Evolutionary conservation across 345 rosid species (phyloP), one percentile per base, ranked within the genome.

Genomic region (Eucalyptus marginata): DNA sequence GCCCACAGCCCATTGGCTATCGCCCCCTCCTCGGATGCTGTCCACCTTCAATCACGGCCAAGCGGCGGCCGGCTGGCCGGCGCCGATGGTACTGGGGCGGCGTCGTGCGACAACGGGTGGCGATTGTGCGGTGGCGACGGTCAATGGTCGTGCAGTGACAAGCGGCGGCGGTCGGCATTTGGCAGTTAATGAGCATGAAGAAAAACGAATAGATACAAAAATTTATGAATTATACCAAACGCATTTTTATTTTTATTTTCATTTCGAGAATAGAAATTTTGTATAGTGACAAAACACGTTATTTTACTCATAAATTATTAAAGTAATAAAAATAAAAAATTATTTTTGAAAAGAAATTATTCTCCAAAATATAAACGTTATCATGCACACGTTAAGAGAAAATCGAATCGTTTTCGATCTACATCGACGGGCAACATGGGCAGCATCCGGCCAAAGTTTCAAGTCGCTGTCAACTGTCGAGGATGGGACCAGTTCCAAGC

Each of bases 321-420:
- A n/a, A n/a, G n/a, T n/a, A 52, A 1, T 7, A 52, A 52, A 18
- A 52, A 20, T 1, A 52, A 52, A 52, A 52, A 18, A 52, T 3
- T 7, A 3, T 18, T 52, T 52, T 52, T 0, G 1, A 0, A 17
- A 18, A 51, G 0, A 8, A 52, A 52, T 52, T 52, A 3, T 52
- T 20, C 2, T 20, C 0, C 0, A 0, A 52, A 20, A 20, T 8
- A 20, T 0, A 18, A 18, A 18, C 0, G 20, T 52, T 18, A 18
- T 52, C 25, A 8, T 52, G 25, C 10, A 52, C 1, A 1, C 1
- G 9, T 7, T 20, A 3, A 24, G 3, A 6, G 20, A 3, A 33
- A 33, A 10, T 71, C 2, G 4, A 33, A 71, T 22, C 13, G 1
- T 71, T 71, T 64, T 71, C 13, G 7, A 71, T 10, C 24, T 1